Conservation (phyloP, 768 basidiomycete species). For the Gautieria morchelliformis region DNA sequence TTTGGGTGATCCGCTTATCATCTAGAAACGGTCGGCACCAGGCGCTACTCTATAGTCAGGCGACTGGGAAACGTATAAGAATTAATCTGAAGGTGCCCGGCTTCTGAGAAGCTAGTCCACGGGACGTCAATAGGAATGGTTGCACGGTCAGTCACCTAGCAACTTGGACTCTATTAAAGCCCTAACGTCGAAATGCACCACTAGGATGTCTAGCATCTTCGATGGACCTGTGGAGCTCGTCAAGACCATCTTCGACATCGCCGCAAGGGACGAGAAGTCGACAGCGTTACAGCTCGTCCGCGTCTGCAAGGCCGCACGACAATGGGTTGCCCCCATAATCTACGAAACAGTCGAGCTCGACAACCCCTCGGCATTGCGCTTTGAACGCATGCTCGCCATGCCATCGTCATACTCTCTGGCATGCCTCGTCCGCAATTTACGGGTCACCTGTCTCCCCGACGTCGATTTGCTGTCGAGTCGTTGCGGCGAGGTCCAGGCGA, state of each 20-base stretch:
- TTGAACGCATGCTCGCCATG: not conserved
- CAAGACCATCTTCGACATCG: slow-evolving; percentile 5
- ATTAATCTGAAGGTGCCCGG: too few species aligned
- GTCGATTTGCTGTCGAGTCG: not conserved
- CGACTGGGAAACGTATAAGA: too few species aligned
- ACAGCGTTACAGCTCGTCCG: slow-evolving; percentile 1
- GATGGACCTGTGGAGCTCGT: slow-evolving; percentile 7
- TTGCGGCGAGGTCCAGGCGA: not conserved
- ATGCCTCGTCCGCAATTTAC: not conserved
- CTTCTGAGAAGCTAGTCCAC: too few species aligned
- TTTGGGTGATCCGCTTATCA: too few species aligned
- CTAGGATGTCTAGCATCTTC: not conserved
- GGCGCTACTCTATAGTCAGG: too few species aligned
- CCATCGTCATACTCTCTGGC: not conserved
- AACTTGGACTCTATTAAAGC: too few species aligned
- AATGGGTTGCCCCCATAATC: slow-evolving; percentile 1
- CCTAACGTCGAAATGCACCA: too few species aligned
- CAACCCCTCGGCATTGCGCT: slow-evolving; percentile 1
- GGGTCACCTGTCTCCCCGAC: not conserved
- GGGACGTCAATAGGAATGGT: too few species aligned
- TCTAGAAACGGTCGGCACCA: too few species aligned
- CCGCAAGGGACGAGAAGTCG: slow-evolving; percentile 3
- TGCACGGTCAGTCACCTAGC: too few species aligned
- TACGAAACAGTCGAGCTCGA: slow-evolving; percentile 7
- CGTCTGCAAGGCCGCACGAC: slow-evolving; percentile 2